These are phyloP conservation scores for Rhododendron ovatum DNA, from an alignment of 148 eudicot genomes.

Conservation along the genomic window DNA sequence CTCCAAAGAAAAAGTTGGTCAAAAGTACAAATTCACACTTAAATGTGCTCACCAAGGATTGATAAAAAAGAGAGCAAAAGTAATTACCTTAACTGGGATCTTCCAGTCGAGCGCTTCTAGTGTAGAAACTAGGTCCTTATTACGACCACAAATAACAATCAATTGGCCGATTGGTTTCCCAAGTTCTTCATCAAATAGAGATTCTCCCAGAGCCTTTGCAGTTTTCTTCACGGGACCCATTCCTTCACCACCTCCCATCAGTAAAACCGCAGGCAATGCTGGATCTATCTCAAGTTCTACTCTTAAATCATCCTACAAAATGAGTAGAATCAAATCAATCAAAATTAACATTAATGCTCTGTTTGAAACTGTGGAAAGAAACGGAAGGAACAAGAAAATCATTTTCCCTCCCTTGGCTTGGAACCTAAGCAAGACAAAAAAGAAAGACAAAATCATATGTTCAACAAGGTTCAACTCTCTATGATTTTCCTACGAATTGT, in stretches of 20 bases:
- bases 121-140: constrained; percentile 52
- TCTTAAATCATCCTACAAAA: constrained; percentile 62
- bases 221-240: constrained; percentile 97
- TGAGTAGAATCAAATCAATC: constrained; percentile 1
- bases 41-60: neutral
- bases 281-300: constrained; percentile 78
- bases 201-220: constrained; percentile 71
- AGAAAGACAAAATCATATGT: neutral
- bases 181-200: constrained; percentile 49
- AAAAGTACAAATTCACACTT: neutral
- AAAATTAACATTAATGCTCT: neutral
- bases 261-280: constrained; percentile 66
- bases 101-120: constrained; percentile 78
- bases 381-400: neutral
- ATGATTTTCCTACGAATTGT: neutral
- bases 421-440: neutral
- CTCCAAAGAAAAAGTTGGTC: neutral
- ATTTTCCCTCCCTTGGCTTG: neutral
- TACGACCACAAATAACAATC: constrained; percentile 84
- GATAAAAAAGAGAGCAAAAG: neutral
- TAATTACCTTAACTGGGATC: constrained; percentile 75
- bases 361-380: neutral
- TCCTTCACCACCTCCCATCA: constrained; percentile 99
- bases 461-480: neutral
- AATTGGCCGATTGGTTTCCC: constrained; percentile 84